Evolutionary conservation across 208 protist species (phyloP), one percentile per base, ranked within the genome.

Genomic region (Trypanosoma lewisi): DNA sequence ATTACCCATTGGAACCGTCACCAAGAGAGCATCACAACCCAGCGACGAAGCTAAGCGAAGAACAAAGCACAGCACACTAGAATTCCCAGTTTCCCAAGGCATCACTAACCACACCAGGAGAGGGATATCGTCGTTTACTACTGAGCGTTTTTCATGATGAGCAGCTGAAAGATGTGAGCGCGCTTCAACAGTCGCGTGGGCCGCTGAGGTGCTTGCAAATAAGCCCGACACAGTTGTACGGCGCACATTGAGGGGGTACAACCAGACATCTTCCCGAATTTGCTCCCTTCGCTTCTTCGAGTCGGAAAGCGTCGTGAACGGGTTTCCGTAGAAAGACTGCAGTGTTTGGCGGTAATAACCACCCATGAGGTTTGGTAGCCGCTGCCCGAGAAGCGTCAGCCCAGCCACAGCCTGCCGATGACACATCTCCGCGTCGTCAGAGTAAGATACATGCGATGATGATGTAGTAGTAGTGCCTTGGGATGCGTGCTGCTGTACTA

Each of bases 261-360:
- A 45, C 42, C 42, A 63, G 49, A 63, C 44, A 53, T 53, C 30
- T 6, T 51, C 47, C 2, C 28, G 12, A 25, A 63, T 42, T 21
- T 23, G 8, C 30, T 63, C 57, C 14, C 57, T 36, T 21, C 57
- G 23, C 31, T 42, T 4, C 27, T 63, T 63, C 30, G 31, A 17
- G 0, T 42, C 57, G 31, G 41, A 25, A n/a, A 52, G 30, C 12
- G 17, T n/a, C 16, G 44, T 41, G n/a, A 63, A 63, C 8, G 57
- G 57, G 8, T 27, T 41, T 23, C 57, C 57, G 19, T 63, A 63
- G 9, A 63, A 14, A 41, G 57, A 63, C 45, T 63, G 57, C 27
- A 63, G 44, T 8, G 41, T 63, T 53, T 42, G 57, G 25, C 57
- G 57, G 28, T 51, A 54, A 42, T 63, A 63, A 28, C 57, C 57